Conservation (phyloP, 2,329 filamentous ascomycete species). For the Botrytis porri region DNA sequence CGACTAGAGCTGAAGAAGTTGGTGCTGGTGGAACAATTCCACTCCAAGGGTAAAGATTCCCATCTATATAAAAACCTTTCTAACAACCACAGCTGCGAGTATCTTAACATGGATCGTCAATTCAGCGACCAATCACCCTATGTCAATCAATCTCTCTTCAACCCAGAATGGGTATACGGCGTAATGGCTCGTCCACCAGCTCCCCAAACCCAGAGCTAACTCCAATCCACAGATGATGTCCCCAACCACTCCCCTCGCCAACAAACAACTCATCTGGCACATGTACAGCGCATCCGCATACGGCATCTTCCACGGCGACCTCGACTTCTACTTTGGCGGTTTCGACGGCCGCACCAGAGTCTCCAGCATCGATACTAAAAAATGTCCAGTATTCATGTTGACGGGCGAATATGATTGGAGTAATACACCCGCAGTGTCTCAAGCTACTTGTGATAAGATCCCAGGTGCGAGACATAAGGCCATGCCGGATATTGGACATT, state of each 20-base stretch:
- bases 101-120: slow-evolving; percentile 2
- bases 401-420: slow-evolving; percentile 40
- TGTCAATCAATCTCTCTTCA: slow-evolving; percentile 3
- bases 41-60: slow-evolving; percentile 41
- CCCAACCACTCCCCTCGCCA: slow-evolving; percentile 27
- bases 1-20: slow-evolving; percentile 46
- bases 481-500: slow-evolving; percentile 3
- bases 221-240: neutral
- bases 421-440: slow-evolving; percentile 22
- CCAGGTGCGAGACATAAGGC: neutral
- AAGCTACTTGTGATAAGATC: slow-evolving; percentile 18
- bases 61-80: neutral
- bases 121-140: slow-evolving; percentile 4
- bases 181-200: neutral
- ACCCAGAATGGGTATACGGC: slow-evolving; percentile 10
- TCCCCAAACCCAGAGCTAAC: neutral
- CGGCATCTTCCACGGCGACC: slow-evolving; percentile 50
- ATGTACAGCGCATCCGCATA: slow-evolving; percentile 49
- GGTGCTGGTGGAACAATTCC: slow-evolving; percentile 47
- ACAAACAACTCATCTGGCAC: slow-evolving; percentile 48
- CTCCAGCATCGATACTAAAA: slow-evolving; percentile 45
- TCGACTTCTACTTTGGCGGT: slow-evolving; percentile 51
- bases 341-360: slow-evolving; percentile 48
- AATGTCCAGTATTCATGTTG: slow-evolving; percentile 50
- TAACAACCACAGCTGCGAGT: slow-evolving; percentile 2